A percentile compares a stretch with the other conserved stretches of the same genome.
phyloP scores from a whole-genome alignment of 1,284 basidiomycete genomes.

The Naganishia sp. region DNA sequence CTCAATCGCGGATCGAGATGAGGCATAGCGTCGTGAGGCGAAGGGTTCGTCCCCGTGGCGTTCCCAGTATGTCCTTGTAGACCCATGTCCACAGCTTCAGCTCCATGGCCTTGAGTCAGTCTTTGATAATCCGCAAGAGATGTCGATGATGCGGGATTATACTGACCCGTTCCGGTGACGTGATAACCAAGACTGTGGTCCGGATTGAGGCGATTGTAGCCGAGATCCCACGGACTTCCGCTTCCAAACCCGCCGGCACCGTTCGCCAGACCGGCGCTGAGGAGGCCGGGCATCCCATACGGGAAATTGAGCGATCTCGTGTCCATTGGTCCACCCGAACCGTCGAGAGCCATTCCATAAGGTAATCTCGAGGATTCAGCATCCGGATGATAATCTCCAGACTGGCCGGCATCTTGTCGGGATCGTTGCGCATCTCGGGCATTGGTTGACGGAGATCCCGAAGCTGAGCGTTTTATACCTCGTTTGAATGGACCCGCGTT shows the following conservation, averaged over 20 bases:
- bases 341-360: slow-evolving; percentile 16
- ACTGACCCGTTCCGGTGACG: slow-evolving; percentile 16
- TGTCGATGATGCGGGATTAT: slow-evolving; percentile 19
- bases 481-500: neutral
- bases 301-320: slow-evolving; percentile 18
- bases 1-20: slow-evolving; percentile 21
- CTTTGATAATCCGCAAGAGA: slow-evolving; percentile 25
- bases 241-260: slow-evolving; percentile 7
- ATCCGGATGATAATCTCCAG: slow-evolving; percentile 14
- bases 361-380: slow-evolving; percentile 16
- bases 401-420: slow-evolving; percentile 6
- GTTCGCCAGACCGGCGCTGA: slow-evolving; percentile 6
- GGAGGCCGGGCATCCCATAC: slow-evolving; percentile 24
- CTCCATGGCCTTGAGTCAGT: slow-evolving; percentile 16
- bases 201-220: slow-evolving; percentile 11
- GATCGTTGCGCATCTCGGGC: slow-evolving; percentile 4
- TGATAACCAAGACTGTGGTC: slow-evolving; percentile 24
- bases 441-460: slow-evolving; percentile 7
- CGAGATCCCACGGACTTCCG: slow-evolving; percentile 16
- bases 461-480: slow-evolving; percentile 16
- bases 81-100: slow-evolving; percentile 5
- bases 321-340: slow-evolving; percentile 14
- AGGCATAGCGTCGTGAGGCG: slow-evolving; percentile 1
- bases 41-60: neutral
- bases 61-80: slow-evolving; percentile 2